Percentiles rank a stretch among this genome's conserved stretches.
These are phyloP conservation scores for Lentinus tigrinus DNA, from an alignment of 768 basidiomycete genomes.

Conservation along the genomic window DNA sequence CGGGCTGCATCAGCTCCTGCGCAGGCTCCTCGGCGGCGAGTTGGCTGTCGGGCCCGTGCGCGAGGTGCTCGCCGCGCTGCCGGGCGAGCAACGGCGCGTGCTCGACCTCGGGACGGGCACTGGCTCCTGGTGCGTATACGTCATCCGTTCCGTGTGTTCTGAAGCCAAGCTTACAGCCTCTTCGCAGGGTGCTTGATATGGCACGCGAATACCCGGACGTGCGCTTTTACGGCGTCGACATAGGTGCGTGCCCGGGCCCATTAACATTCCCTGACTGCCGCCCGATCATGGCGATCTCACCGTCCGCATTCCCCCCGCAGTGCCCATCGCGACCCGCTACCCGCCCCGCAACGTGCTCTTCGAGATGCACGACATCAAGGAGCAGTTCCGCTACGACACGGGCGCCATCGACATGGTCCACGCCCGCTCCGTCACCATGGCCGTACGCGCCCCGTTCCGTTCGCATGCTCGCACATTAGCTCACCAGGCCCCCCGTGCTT, in stretches of 20 bases:
- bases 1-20: conserved; percentile 47
- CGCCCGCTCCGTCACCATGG: conserved; percentile 57
- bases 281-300: neutral
- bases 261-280: neutral
- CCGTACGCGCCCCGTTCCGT: conserved; percentile 40
- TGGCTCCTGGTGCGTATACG: conserved; percentile 67
- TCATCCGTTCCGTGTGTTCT: neutral
- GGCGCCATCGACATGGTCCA: conserved; percentile 68
- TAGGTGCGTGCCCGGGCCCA: conserved; percentile 48
- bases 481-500: conserved; percentile 1
- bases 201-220: conserved; percentile 62
- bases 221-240: conserved; percentile 70
- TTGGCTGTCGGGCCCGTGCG: conserved; percentile 62
- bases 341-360: conserved; percentile 62
- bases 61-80: conserved; percentile 44
- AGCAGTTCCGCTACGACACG: conserved; percentile 47
- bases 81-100: conserved; percentile 46
- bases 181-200: conserved; percentile 72
- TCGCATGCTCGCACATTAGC: conserved; percentile 14
- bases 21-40: conserved; percentile 49
- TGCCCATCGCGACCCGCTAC: conserved; percentile 68
- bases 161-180: neutral
- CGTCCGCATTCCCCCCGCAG: conserved; percentile 33
- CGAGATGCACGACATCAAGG: conserved; percentile 64
- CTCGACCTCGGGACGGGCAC: conserved; percentile 80